These are phyloP conservation scores for Penicillium freii DNA, from an alignment of 2,329 filamentous ascomycete genomes.

Conservation along the genomic window DNA sequence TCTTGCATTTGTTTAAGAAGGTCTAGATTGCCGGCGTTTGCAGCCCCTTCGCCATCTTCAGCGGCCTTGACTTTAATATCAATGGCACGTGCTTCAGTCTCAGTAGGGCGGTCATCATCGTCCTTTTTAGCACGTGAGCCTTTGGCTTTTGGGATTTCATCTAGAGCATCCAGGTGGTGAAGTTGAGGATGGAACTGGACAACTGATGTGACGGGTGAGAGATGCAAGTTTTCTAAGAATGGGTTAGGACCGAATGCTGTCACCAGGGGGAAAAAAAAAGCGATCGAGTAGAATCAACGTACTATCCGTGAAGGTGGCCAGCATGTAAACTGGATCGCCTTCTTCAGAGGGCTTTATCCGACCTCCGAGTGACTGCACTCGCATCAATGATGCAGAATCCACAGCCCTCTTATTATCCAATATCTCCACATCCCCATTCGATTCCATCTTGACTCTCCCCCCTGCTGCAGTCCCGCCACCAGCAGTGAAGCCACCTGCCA, in stretches of 20 bases:
- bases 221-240: conserved; percentile 72
- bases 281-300: conserved; percentile 34
- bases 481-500: conserved; percentile 71
- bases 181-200: conserved; percentile 89
- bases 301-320: conserved; percentile 87
- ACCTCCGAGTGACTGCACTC: conserved; percentile 81
- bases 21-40: conserved; percentile 69
- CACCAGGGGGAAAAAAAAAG: neutral
- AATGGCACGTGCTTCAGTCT: conserved; percentile 67
- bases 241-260: conserved; percentile 7
- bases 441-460: conserved; percentile 27
- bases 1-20: conserved; percentile 75
- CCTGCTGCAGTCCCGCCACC: conserved; percentile 43
- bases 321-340: conserved; percentile 76
- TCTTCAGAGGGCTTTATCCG: conserved; percentile 68
- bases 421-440: conserved; percentile 30
- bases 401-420: conserved; percentile 31
- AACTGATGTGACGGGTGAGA: conserved; percentile 77
- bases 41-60: conserved; percentile 62
- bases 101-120: conserved; percentile 47
- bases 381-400: conserved; percentile 57
- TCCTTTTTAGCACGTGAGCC: conserved; percentile 39
- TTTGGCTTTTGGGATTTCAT: conserved; percentile 57
- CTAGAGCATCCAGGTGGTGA: conserved; percentile 83
- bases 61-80: conserved; percentile 83